A percentile compares a stretch with the other conserved stretches of the same genome.
Evolutionary conservation across 768 basidiomycete genomes (phyloP).

Genomic region (Leccinum aurantiacum): DNA sequence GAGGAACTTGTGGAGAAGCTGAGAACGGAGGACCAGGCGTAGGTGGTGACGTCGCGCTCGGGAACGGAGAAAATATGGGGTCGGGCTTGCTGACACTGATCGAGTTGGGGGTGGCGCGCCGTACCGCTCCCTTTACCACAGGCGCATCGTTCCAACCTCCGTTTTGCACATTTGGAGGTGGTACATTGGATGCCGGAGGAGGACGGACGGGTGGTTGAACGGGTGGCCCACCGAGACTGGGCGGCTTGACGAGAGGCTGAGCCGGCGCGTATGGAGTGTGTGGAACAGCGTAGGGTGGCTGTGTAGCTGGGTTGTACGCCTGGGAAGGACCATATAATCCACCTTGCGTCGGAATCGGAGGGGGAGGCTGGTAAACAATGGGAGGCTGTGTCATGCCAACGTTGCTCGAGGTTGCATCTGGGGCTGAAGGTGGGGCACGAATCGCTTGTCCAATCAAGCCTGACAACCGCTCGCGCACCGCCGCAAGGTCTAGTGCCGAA

Average conservation of each 20-base stretch:
- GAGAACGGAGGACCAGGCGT: constrained; percentile 49
- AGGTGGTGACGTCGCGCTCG: constrained; percentile 56
- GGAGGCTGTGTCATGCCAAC: constrained; percentile 3
- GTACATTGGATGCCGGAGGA: constrained; percentile 42
- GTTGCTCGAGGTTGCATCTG: constrained; percentile 31
- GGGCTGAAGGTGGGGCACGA: constrained; percentile 29
- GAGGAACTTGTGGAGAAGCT: constrained; percentile 30
- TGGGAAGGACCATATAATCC: constrained; percentile 20
- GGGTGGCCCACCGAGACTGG: constrained; percentile 39
- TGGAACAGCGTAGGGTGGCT: background rate
- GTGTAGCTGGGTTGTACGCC: constrained; percentile 27
- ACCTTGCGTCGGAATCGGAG: constrained; percentile 22
- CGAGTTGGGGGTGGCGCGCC: constrained; percentile 50
- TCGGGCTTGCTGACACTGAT: constrained; percentile 52
- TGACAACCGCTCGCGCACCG: constrained; percentile 48
- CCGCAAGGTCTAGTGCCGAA: constrained; percentile 42
- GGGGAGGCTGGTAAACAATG: constrained; percentile 1
- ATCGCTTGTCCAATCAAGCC: constrained; percentile 34
- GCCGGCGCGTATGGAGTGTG: constrained; percentile 12
- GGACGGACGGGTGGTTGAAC: constrained; percentile 46
- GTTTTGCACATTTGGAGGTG: constrained; percentile 65
- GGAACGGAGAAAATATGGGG: constrained; percentile 89
- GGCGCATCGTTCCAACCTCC: constrained; percentile 96
- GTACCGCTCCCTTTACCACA: constrained; percentile 33
- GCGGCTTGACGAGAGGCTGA: constrained; percentile 39